Conservation (phyloP, 2,329 filamentous ascomycete species). For the Balansia obtecta region DNA sequence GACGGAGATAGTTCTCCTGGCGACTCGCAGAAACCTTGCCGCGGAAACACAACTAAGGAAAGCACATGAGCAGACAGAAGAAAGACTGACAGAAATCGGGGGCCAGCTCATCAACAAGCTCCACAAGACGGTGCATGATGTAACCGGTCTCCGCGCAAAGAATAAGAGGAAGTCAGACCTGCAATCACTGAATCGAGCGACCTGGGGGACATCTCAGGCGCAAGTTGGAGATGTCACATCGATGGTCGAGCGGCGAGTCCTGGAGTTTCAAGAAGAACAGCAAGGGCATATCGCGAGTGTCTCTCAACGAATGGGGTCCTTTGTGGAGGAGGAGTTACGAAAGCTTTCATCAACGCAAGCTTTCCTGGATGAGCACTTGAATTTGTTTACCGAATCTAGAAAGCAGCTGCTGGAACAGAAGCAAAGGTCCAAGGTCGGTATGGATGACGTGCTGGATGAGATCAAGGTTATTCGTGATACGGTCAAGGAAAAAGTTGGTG, state of each 20-base stretch:
- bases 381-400: conserved; percentile 55
- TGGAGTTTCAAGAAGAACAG: conserved; percentile 61
- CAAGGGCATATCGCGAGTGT: conserved; percentile 55
- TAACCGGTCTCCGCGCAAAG: conserved; percentile 74
- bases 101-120: conserved; percentile 67
- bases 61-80: conserved; percentile 78
- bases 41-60: conserved; percentile 72
- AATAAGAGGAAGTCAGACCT: conserved; percentile 75
- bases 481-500: conserved; percentile 74
- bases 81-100: conserved; percentile 61
- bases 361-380: conserved; percentile 57
- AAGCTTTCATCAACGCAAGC: conserved; percentile 58
- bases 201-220: conserved; percentile 65
- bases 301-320: conserved; percentile 59
- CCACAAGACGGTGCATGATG: conserved; percentile 64
- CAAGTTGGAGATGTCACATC: conserved; percentile 67
- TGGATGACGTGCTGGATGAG: conserved; percentile 85
- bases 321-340: conserved; percentile 62
- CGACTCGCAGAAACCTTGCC: conserved; percentile 62
- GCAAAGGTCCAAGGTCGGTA: conserved; percentile 61
- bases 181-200: conserved; percentile 63
- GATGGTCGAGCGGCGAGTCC: conserved; percentile 63
- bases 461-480: conserved; percentile 82
- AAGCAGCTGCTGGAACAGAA: conserved; percentile 56
- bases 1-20: conserved; percentile 70